Conservation (phyloP, 1,284 basidiomycete species). For the Marasmius sp. region DNA sequence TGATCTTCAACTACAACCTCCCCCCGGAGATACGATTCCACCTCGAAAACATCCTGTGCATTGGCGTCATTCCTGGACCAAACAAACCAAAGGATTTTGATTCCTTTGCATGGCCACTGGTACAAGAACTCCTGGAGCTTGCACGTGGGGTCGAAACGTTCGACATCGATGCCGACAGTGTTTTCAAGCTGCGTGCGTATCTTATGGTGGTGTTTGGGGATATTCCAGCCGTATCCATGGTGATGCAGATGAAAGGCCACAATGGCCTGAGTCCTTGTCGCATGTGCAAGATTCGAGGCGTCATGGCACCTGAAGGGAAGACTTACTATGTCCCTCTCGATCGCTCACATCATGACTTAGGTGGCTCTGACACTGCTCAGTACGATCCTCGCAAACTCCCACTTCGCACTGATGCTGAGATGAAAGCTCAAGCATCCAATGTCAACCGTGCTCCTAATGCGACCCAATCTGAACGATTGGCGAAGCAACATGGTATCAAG, state of each 20-base stretch:
- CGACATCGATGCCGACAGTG: conserved; percentile 17
- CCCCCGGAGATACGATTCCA: conserved; percentile 30
- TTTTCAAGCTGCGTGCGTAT: conserved; percentile 31
- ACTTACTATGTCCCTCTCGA: conserved; percentile 13
- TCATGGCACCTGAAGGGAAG: conserved; percentile 11
- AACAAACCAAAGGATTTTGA: conserved; percentile 34
- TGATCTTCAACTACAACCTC: conserved; percentile 33
- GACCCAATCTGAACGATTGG: conserved; percentile 22
- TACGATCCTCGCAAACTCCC: conserved; percentile 39
- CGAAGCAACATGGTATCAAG: conserved; percentile 41
- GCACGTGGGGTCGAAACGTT: conserved; percentile 27
- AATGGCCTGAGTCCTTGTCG: conserved; percentile 11
- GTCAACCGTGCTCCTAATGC: conserved; percentile 28
- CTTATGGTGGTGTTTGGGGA: conserved; percentile 34
- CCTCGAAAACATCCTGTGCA: conserved; percentile 26
- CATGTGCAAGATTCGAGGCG: conserved; percentile 10
- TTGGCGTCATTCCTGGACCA: conserved; percentile 37
- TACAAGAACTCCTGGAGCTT: conserved; percentile 30
- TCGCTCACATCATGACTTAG: conserved; percentile 9
- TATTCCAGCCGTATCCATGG: conserved; percentile 34
- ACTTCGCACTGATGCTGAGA: conserved; percentile 31
- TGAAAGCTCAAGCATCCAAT: conserved; percentile 30
- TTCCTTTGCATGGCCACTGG: conserved; percentile 32
- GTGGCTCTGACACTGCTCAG: too few species aligned
- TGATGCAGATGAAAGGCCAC: conserved; percentile 17